phyloP scores from a whole-genome alignment of 2,329 filamentous ascomycete genomes.

The Blumeria hordei region DNA sequence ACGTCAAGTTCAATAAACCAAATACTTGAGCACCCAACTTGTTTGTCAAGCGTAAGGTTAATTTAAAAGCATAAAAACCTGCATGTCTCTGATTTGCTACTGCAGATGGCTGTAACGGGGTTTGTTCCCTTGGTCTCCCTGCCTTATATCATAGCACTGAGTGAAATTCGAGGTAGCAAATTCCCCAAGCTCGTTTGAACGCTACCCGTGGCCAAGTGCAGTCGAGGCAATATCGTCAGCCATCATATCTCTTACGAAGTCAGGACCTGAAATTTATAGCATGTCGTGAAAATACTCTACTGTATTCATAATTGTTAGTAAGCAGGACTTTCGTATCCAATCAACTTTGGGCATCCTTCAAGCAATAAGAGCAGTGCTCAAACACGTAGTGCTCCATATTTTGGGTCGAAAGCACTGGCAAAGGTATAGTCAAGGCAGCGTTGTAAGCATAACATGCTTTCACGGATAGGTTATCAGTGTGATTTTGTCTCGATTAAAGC shows the following conservation, averaged over 20 bases:
- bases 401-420: conserved; percentile 22
- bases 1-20: too few relatives aligned
- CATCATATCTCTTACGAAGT: conserved; percentile 47
- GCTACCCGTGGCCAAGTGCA: too few relatives aligned
- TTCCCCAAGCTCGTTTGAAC: too few relatives aligned
- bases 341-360: conserved; percentile 22
- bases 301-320: conserved; percentile 46
- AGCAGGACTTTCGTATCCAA: conserved; percentile 81
- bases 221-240: conserved; percentile 38
- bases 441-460: conserved; percentile 40
- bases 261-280: conserved; percentile 51
- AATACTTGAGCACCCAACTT: too few relatives aligned
- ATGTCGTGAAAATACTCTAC: conserved; percentile 91
- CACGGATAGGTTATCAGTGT: conserved; percentile 35
- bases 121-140: too few relatives aligned
- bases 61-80: too few relatives aligned
- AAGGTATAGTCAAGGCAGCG: conserved; percentile 47
- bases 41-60: too few relatives aligned
- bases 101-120: too few relatives aligned
- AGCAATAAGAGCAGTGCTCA: background rate
- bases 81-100: too few relatives aligned
- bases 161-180: too few relatives aligned
- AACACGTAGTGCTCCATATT: conserved; percentile 17
- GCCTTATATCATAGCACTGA: too few relatives aligned
- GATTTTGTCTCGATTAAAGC: conserved; percentile 40